Base-by-base conservation (phyloP, 495 filamentous ascomycete species). In the Neurospora tetrasperma region DNA sequence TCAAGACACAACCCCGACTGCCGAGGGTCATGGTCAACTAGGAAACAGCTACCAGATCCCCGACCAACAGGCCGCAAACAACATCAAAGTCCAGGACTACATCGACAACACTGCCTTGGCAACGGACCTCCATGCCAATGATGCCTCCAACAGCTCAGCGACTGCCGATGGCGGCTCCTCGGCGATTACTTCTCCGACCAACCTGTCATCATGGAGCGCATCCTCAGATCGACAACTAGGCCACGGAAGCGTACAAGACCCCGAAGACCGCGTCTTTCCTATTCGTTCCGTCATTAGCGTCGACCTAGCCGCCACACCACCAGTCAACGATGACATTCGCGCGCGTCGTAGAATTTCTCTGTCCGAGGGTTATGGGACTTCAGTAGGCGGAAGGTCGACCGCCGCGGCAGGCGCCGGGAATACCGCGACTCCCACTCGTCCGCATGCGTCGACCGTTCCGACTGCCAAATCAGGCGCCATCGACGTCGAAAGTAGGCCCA, bases 241-340 rank as follows among this genome's bases (percentile, higher is more conserved):
- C 70, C 72, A 80, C 38, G 70, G 75, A 70, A 62, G 71, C 42
- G 73, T 35, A 74, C 70, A 80, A n/a, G 83, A 84, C 59, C 76
- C 75, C 35, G 80, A 84, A 10, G 92, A 95, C 76, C 87, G 91
- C 38, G 90, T 97, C 27, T 97, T 94, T 72, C 93, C 93, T 14
- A 91, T 96, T n/a, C 88, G 91, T 43, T 94, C 91, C 14, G 90
- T 92, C 38, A 87, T 97, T 35, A 92, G 89, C 11, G 90, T 96
- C 39, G 90, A 92, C 74, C 86, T 90, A 5, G 41, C 44, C 79
- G 48, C 23, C 74, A 66, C 27, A 18, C 27, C 27, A 12, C 35
- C 31, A 38, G 27, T 66, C 7, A 81, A 68, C 73, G 74, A 78
- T 80, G 81, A 75, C 75, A 75, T 69, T 74, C 74, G 70, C 71